Conservation (phyloP, 2,329 filamentous ascomycete genomes). For the Cladosporium halotolerans region DNA sequence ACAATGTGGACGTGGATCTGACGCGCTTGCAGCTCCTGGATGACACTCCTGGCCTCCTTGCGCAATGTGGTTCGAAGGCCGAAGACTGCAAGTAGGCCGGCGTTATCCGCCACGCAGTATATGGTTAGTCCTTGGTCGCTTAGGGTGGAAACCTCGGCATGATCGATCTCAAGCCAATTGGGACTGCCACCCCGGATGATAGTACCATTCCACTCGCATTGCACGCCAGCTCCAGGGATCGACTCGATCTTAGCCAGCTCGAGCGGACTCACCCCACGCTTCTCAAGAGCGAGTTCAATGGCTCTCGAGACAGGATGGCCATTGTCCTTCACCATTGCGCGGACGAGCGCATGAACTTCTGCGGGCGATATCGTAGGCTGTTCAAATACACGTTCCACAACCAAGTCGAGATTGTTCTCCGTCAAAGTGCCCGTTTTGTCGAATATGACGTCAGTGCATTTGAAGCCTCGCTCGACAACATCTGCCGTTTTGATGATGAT, state of each 20-base stretch:
- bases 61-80: not conserved
- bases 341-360: conserved; percentile 7
- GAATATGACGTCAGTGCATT: conserved; percentile 62
- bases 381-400: too few relatives aligned
- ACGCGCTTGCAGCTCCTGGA: conserved; percentile 45
- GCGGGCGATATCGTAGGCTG: conserved; percentile 11
- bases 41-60: conserved; percentile 43
- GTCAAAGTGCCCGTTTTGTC: conserved; percentile 79
- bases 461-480: conserved; percentile 57
- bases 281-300: conserved; percentile 3
- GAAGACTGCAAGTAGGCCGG: not conserved
- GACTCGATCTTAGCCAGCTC: too few relatives aligned
- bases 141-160: too few relatives aligned
- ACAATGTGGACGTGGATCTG: conserved; percentile 48
- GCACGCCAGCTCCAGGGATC: too few relatives aligned
- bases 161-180: too few relatives aligned
- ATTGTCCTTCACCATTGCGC: conserved; percentile 14
- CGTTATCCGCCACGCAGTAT: too few relatives aligned
- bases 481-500: conserved; percentile 65
- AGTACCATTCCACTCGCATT: too few relatives aligned
- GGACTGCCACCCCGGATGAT: too few relatives aligned
- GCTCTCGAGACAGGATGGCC: conserved; percentile 24
- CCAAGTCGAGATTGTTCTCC: conserved; percentile 13
- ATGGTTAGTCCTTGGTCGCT: conserved; percentile 34
- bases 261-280: too few relatives aligned